phyloP scores from a whole-genome alignment of 257 asterid species.

The Echium plantagineum region DNA sequence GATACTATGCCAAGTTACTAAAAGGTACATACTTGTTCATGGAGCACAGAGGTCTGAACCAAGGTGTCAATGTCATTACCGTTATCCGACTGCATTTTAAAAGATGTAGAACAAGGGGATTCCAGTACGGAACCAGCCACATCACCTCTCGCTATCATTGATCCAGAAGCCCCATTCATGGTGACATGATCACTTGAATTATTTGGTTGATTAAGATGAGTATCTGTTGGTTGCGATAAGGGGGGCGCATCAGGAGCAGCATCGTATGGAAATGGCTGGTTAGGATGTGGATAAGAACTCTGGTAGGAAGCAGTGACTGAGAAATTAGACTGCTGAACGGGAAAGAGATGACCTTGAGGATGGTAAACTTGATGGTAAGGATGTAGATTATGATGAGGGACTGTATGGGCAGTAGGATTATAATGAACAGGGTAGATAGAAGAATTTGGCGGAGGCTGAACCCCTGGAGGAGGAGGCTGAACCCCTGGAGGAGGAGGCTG shows the following conservation, averaged over 20 bases:
- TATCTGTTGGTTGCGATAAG: neutral
- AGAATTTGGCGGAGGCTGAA: conserved; percentile 20
- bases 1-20: neutral
- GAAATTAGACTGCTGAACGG: conserved; percentile 25
- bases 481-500: conserved; percentile 48
- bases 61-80: conserved; percentile 51
- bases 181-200: conserved; percentile 4
- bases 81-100: conserved; percentile 24
- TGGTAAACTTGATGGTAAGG: conserved; percentile 7
- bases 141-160: conserved; percentile 6
- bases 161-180: conserved; percentile 10
- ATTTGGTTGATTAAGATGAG: conserved; percentile 5
- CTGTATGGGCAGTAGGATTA: conserved; percentile 13
- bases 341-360: conserved; percentile 24
- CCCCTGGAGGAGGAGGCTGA: conserved; percentile 47
- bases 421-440: conserved; percentile 17
- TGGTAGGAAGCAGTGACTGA: conserved; percentile 10
- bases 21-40: conserved; percentile 56
- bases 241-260: conserved; percentile 2
- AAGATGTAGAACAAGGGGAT: conserved; percentile 21
- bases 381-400: conserved; percentile 13
- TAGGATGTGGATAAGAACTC: conserved; percentile 13
- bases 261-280: conserved; percentile 9
- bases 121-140: conserved; percentile 5
- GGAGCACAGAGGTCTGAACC: conserved; percentile 72